A percentile compares a stretch with the other conserved stretches of the same genome.
These are phyloP conservation scores for Rhodotorula babjevae DNA, from an alignment of 768 basidiomycete genomes.

Conservation along the genomic window DNA sequence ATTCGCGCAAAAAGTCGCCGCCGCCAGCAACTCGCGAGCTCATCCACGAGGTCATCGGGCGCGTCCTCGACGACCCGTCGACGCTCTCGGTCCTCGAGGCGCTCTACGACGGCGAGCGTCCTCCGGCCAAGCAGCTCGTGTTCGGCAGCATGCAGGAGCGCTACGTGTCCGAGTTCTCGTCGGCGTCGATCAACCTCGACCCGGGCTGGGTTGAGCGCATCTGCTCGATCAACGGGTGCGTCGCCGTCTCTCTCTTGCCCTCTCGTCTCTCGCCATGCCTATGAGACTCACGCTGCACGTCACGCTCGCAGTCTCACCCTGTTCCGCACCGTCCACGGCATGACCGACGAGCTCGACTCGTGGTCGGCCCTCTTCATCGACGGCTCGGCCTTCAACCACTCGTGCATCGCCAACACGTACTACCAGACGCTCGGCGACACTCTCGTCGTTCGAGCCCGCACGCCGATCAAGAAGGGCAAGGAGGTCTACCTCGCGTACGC, in stretches of 20 bases:
- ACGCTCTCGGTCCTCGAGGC: neutral
- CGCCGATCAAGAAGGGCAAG: constrained; percentile 40
- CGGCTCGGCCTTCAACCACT: constrained; percentile 48
- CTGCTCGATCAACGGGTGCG: constrained; percentile 42
- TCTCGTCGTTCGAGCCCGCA: constrained; percentile 45
- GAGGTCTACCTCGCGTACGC: constrained; percentile 43
- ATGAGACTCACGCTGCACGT: accelerated
- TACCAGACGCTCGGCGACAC: constrained; percentile 44
- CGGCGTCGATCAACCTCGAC: constrained; percentile 36
- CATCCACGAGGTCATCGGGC: constrained; percentile 29
- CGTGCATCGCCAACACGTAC: constrained; percentile 44
- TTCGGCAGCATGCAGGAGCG: neutral
- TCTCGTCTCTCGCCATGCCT: too few species aligned
- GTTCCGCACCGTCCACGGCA: too few species aligned
- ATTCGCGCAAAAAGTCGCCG: too few species aligned
- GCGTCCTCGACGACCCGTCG: constrained; percentile 37
- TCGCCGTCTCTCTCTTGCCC: neutral
- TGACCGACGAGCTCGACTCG: too few species aligned
- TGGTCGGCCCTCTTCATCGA: constrained; percentile 41
- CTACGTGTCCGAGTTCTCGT: constrained; percentile 2
- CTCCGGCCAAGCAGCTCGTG: neutral
- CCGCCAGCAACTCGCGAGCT: neutral
- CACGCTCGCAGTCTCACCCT: neutral
- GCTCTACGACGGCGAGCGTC: constrained; percentile 1
- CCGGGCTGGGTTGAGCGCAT: constrained; percentile 44